A percentile compares a stretch with the other conserved stretches of the same genome.
Evolutionary conservation across 768 basidiomycete species (phyloP).

Genomic region (Boletus reticuloceps): DNA sequence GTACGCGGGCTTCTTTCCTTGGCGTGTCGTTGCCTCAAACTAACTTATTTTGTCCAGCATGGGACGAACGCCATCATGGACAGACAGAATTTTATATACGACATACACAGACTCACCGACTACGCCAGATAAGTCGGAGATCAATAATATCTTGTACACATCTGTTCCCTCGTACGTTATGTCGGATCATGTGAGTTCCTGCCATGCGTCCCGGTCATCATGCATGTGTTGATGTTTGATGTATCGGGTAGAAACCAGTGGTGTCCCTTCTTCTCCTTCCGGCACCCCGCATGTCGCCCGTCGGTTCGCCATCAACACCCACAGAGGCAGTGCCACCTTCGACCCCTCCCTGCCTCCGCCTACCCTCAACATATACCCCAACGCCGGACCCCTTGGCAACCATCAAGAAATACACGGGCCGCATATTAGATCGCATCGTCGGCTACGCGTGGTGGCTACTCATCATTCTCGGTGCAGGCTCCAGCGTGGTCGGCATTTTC

Average conservation of each 20-base stretch:
- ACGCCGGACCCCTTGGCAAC: constrained; percentile 50
- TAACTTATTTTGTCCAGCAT: constrained; percentile 36
- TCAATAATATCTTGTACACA: constrained; percentile 71
- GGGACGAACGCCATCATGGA: constrained; percentile 86
- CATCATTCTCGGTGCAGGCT: constrained; percentile 74
- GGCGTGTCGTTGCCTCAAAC: neutral
- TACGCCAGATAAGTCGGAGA: constrained; percentile 46
- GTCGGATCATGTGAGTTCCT: constrained; percentile 80
- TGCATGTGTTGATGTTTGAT: neutral
- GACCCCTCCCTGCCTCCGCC: constrained; percentile 41
- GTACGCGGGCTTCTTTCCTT: constrained; percentile 37
- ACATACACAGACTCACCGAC: constrained; percentile 66
- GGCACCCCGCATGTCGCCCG: constrained; percentile 28
- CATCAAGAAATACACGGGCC: constrained; percentile 64
- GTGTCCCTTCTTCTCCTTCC: constrained; percentile 70
- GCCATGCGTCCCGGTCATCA: neutral
- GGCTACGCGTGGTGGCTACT: constrained; percentile 81
- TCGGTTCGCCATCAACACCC: constrained; percentile 12
- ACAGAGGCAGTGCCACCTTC: constrained; percentile 23
- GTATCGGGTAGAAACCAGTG: constrained; percentile 71
- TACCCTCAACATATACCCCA: constrained; percentile 52
- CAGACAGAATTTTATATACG: constrained; percentile 86
- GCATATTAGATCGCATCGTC: constrained; percentile 65
- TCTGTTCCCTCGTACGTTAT: constrained; percentile 80
- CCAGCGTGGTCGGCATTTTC: constrained; percentile 62